A percentile compares a stretch with the other conserved stretches of the same genome.
Evolutionary conservation across 106 monocot genomes (phyloP).

Genomic region (Dendrobium catenatum): DNA sequence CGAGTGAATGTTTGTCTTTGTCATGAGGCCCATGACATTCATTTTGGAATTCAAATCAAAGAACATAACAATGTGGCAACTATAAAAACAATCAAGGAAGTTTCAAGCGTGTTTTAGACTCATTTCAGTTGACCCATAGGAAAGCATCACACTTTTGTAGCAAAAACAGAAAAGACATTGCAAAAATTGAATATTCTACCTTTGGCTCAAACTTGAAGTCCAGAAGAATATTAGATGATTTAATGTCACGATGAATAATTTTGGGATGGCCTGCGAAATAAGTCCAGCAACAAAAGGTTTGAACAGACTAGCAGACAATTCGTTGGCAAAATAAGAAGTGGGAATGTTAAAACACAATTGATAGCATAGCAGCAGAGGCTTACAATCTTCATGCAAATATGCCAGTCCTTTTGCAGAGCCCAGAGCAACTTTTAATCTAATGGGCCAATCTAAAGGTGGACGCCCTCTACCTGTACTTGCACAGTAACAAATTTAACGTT

Average conservation of each 20-base stretch:
- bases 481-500: not conserved
- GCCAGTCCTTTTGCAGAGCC: conserved; percentile 71
- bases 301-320: not conserved
- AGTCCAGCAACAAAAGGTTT: not conserved
- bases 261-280: conserved; percentile 69
- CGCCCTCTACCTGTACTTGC: not conserved
- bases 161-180: not conserved
- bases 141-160: not conserved
- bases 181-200: conserved; percentile 25
- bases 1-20: no score
- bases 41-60: no score
- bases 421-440: conserved; percentile 41
- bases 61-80: no score
- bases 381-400: conserved; percentile 74
- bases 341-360: not conserved
- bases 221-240: conserved; percentile 85
- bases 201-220: conserved; percentile 83
- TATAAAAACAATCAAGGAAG: no score
- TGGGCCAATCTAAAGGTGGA: conserved; percentile 10
- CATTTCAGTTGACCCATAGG: not conserved
- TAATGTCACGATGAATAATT: conserved; percentile 90
- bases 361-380: conserved; percentile 10
- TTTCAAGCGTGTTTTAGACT: no score
- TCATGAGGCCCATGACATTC: no score
- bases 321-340: not conserved